Evolutionary conservation across 1,284 basidiomycete species (phyloP).

Genomic region (Golubevia sp.): DNA sequence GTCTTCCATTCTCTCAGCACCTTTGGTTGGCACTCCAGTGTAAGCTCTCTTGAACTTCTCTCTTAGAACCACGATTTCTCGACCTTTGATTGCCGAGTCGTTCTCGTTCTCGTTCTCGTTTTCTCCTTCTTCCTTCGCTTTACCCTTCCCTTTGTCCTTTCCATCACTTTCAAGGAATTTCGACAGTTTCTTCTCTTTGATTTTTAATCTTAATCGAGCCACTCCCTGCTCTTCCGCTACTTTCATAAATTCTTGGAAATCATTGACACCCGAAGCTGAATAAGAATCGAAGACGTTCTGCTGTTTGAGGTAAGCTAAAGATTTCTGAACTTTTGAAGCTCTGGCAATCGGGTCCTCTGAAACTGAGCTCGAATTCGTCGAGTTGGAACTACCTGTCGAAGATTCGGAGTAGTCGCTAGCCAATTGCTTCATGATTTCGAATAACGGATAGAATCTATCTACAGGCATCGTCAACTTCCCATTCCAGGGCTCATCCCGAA

Average conservation of each 20-base stretch:
- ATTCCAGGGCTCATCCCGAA: slow-evolving; percentile 4
- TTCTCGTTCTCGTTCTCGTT: too few species aligned
- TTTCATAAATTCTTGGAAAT: slow-evolving; percentile 37
- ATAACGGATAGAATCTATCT: neutral
- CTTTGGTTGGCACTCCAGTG: too few species aligned
- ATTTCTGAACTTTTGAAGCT: slow-evolving; percentile 16
- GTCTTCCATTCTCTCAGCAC: too few species aligned
- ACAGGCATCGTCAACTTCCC: slow-evolving; percentile 7
- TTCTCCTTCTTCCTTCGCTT: too few species aligned
- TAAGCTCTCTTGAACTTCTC: too few species aligned
- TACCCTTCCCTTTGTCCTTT: too few species aligned
- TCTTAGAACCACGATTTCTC: too few species aligned
- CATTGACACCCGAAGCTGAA: slow-evolving; percentile 20
- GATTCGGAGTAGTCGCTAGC: slow-evolving; percentile 9
- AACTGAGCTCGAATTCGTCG: slow-evolving; percentile 30
- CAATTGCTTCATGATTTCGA: slow-evolving; percentile 2
- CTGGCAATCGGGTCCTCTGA: slow-evolving; percentile 18
- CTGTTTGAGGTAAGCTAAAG: slow-evolving; percentile 16
- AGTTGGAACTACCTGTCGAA: slow-evolving; percentile 32
- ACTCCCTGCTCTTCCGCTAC: slow-evolving; percentile 28
- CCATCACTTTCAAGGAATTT: too few species aligned
- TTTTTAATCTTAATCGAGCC: slow-evolving; percentile 12
- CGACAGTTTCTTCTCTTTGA: too few species aligned
- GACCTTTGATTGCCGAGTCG: too few species aligned
- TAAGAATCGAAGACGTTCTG: slow-evolving; percentile 28